Percentiles rank a stretch among this genome's conserved stretches.
Evolutionary conservation across 2,329 filamentous ascomycete species (phyloP).

Genomic region (Chalara sp.): DNA sequence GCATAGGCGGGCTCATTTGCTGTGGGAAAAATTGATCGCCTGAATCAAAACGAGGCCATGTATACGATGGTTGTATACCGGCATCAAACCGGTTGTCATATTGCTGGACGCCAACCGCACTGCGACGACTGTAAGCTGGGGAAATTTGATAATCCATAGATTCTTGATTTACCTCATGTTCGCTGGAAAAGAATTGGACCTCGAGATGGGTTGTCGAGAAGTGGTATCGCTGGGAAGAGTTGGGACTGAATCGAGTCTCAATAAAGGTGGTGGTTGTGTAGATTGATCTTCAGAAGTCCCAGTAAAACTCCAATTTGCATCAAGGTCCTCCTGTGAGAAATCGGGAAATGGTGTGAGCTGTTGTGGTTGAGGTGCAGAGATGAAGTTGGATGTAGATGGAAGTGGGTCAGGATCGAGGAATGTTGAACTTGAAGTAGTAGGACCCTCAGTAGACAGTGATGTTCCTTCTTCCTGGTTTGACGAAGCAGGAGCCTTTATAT

Average conservation of each 20-base stretch:
- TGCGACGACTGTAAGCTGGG: constrained; percentile 10
- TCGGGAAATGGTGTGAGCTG: constrained; percentile 22
- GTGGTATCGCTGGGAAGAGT: constrained; percentile 12
- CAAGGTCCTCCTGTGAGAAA: constrained; percentile 21
- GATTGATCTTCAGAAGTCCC: constrained; percentile 19
- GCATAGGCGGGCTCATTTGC: constrained; percentile 18
- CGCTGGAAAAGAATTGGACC: constrained; percentile 20
- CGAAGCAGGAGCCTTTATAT: constrained; percentile 18
- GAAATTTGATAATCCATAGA: not conserved
- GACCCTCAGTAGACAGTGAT: constrained; percentile 9
- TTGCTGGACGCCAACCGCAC: constrained; percentile 25
- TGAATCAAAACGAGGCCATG: constrained; percentile 27
- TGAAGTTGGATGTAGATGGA: constrained; percentile 15
- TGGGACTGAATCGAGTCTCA: constrained; percentile 21
- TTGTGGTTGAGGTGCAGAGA: constrained; percentile 19
- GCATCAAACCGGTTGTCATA: constrained; percentile 26
- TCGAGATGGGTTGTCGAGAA: constrained; percentile 10
- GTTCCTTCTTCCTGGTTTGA: constrained; percentile 13
- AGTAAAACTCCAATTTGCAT: constrained; percentile 23
- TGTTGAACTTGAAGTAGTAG: constrained; percentile 14
- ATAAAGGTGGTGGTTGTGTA: constrained; percentile 12
- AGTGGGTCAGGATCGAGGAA: constrained; percentile 15
- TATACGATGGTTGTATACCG: constrained; percentile 20
- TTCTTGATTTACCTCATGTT: constrained; percentile 22
- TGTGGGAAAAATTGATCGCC: constrained; percentile 23